Conservation (phyloP, 257 asterid genomes). For the Agastache rugosa region DNA sequence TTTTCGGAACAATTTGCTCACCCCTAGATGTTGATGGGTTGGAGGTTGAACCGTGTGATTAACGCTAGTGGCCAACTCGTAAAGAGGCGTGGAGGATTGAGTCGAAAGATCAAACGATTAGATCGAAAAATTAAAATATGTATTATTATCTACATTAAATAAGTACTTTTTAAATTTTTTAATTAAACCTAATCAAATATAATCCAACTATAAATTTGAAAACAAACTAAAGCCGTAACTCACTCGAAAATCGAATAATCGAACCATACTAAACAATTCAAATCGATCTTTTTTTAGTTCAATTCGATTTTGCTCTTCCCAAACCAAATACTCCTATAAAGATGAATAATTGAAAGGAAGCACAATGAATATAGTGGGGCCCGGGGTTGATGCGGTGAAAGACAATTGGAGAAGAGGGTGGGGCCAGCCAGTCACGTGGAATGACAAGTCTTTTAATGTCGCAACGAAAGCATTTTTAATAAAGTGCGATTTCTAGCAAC, state of each 20-base stretch:
- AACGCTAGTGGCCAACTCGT: too few relatives aligned
- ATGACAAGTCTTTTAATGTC: constrained; percentile 45
- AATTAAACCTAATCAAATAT: too few relatives aligned
- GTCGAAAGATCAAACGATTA: too few relatives aligned
- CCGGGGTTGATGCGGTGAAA: constrained; percentile 39
- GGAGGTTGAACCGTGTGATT: too few relatives aligned
- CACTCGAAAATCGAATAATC: not conserved
- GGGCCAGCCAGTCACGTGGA: constrained; percentile 69
- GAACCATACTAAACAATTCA: not conserved
- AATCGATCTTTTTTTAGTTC: not conserved
- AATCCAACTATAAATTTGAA: too few relatives aligned
- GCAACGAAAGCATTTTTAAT: constrained; percentile 40
- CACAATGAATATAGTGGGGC: constrained; percentile 50
- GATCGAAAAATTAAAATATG: too few relatives aligned
- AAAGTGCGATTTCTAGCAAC: constrained; percentile 33
- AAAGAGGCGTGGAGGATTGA: too few relatives aligned
- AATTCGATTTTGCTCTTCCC: not conserved
- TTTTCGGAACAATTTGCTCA: too few relatives aligned
- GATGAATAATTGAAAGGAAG: constrained; percentile 38
- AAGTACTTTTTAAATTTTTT: too few relatives aligned
- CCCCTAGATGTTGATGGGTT: too few relatives aligned
- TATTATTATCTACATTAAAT: too few relatives aligned
- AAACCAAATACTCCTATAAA: too few relatives aligned
- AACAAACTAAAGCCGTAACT: not conserved
- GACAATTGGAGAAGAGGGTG: constrained; percentile 51